phyloP scores from a whole-genome alignment of 306 rosid species.

The Cucurbita ficifolia region DNA sequence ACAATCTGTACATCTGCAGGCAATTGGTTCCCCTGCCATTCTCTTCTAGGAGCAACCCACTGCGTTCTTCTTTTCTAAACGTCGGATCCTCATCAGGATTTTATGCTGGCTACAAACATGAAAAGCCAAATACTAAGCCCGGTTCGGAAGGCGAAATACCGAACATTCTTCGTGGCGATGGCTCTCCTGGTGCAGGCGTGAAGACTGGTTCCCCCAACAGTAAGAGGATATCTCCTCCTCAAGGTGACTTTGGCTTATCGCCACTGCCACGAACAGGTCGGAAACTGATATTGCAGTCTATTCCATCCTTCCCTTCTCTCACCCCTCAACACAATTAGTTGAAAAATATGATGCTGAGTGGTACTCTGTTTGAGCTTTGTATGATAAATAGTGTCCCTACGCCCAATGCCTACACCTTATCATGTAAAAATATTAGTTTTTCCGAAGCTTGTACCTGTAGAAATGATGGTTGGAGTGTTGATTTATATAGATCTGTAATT shows the following conservation, averaged over 20 bases:
- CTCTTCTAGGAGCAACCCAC: slow-evolving; percentile 53
- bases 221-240: slow-evolving; percentile 73
- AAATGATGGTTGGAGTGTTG: slow-evolving; percentile 8
- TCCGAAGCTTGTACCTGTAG: slow-evolving; percentile 6
- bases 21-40: slow-evolving; percentile 36
- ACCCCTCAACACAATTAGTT: slow-evolving; percentile 34
- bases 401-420: slow-evolving; percentile 24
- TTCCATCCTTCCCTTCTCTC: slow-evolving; percentile 86
- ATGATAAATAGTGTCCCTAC: slow-evolving; percentile 24
- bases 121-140: slow-evolving; percentile 28
- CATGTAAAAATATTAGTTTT: slow-evolving; percentile 27
- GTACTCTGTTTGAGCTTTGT: slow-evolving; percentile 18
- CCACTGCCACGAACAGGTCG: slow-evolving; percentile 60
- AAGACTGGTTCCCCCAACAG: slow-evolving; percentile 74
- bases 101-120: slow-evolving; percentile 33
- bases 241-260: slow-evolving; percentile 34
- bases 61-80: slow-evolving; percentile 43
- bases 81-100: slow-evolving; percentile 42
- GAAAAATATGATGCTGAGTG: slow-evolving; percentile 16
- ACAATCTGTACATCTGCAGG: slow-evolving; percentile 17
- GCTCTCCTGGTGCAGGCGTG: slow-evolving; percentile 39
- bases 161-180: slow-evolving; percentile 30
- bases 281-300: slow-evolving; percentile 65
- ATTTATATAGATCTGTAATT: slow-evolving; percentile 3
- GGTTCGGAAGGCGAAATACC: slow-evolving; percentile 49